Base-by-base conservation (phyloP, 2,329 filamentous ascomycete species). In the Magnaporthiopsis rhizophila region DNA sequence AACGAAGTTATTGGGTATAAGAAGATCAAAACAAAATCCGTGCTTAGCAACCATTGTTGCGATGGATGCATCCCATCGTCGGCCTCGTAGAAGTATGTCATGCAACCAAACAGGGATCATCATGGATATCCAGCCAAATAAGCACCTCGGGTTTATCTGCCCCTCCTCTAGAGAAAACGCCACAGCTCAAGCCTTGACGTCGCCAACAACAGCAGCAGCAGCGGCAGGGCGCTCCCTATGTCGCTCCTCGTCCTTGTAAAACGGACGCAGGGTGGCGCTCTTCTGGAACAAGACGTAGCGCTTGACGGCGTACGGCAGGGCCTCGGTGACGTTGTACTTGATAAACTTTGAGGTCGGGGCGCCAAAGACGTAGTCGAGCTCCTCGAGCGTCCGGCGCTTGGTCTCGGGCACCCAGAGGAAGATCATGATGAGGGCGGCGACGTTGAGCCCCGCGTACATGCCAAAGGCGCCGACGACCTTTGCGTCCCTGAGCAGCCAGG, bases 281-380 rank as follows among this genome's bases (percentile, higher is more conserved):
- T 81, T 81, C 66, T 78, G 77, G 57, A 80, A 77, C 58, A 88
- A 71, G 30, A 89, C 72, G 71, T 82, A 86, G 24, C 83, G 78
- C 70, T 81, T 85, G 69, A 85, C 72, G 81, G 83, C 89, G 76
- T 81, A 89, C 0, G 86, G 87, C 30, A 87, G 71, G 1, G 79
- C 80, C 67, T 83, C 80, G 66, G 75, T 80, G 13, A 82, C 67
- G 70, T 89, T 85, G 67, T 88, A 88, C 64, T 74, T 76, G 71
- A 83, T 80, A 69, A 85, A 86, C 62, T 77, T 80, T 28, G 80
- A 74, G 8, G 83, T 86, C 2, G 85, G 84, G 3, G 89, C 84
- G 5, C 82, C 84, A 70, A 84, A 85, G 62, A 86, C 80, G 65
- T 83, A 83, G 68, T 89, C 86, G 50, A 89, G 74, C 71, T 86